Conservation (phyloP, 2,329 filamentous ascomycete species). For the Penicillium sp. region DNA sequence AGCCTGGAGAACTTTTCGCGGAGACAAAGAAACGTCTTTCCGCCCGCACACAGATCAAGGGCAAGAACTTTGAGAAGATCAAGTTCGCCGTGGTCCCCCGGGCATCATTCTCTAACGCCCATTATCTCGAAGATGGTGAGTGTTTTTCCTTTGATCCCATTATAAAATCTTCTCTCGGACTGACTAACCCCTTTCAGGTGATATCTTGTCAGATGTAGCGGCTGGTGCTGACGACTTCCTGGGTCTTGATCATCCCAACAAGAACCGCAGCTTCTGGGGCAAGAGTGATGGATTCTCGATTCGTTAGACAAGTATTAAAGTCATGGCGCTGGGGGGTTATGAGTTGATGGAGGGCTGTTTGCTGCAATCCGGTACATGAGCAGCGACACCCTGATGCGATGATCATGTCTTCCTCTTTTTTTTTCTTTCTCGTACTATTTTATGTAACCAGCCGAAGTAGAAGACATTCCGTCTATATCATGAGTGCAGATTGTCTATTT, state of each 20-base stretch:
- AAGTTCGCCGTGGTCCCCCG: constrained; percentile 84
- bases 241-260: constrained; percentile 64
- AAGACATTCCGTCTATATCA: constrained; percentile 10
- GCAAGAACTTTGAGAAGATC: constrained; percentile 98
- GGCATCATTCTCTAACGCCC: constrained; percentile 70
- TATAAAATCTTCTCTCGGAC: not conserved
- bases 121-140: constrained; percentile 86
- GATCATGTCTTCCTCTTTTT: constrained; percentile 15
- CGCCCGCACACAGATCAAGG: constrained; percentile 89
- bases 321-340: constrained; percentile 22
- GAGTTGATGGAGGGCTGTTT: constrained; percentile 19
- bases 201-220: constrained; percentile 55
- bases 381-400: constrained; percentile 22
- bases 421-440: constrained; percentile 3
- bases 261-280: constrained; percentile 59
- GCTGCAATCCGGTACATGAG: constrained; percentile 23
- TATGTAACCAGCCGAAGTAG: constrained; percentile 8
- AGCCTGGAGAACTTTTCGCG: constrained; percentile 79
- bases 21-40: constrained; percentile 95
- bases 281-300: constrained; percentile 66
- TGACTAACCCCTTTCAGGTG: constrained; percentile 35
- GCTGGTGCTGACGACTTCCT: constrained; percentile 81
- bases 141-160: constrained; percentile 6
- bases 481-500: not conserved
- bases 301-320: constrained; percentile 43